Evolutionary conservation across 495 filamentous ascomycete species (phyloP).

Genomic region (Tetracladium marchalianum): DNA sequence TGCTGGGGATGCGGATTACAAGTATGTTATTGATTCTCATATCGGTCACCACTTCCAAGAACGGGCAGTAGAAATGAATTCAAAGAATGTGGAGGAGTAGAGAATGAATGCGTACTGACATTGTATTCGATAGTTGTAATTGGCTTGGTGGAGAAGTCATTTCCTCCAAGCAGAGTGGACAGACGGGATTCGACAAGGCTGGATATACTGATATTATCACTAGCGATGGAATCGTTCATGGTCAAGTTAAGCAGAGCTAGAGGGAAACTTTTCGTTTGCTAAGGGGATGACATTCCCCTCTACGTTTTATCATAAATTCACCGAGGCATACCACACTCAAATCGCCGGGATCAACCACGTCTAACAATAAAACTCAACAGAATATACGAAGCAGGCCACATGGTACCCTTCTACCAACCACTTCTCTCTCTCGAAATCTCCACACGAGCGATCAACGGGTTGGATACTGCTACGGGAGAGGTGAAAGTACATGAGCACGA

Average conservation of each 20-base stretch:
- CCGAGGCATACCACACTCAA: neutral
- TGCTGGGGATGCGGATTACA: slow-evolving; percentile 55
- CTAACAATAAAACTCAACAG: too few species aligned
- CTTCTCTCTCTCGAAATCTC: slow-evolving; percentile 50
- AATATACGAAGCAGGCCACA: slow-evolving; percentile 52
- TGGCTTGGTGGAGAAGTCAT: slow-evolving; percentile 43
- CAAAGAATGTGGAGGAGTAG: too few species aligned
- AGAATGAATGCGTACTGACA: neutral
- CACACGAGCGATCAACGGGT: slow-evolving; percentile 42
- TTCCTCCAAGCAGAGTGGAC: slow-evolving; percentile 30
- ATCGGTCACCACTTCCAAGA: slow-evolving; percentile 1
- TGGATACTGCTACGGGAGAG: slow-evolving; percentile 51
- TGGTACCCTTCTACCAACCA: slow-evolving; percentile 64
- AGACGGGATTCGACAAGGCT: slow-evolving; percentile 36
- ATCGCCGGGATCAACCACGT: too few species aligned
- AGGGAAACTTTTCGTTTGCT: slow-evolving; percentile 51
- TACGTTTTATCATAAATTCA: slow-evolving; percentile 4
- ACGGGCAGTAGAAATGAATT: too few species aligned
- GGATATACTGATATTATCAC: slow-evolving; percentile 46
- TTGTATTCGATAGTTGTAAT: slow-evolving; percentile 9
- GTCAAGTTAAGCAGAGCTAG: slow-evolving; percentile 55
- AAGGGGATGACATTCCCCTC: slow-evolving; percentile 35
- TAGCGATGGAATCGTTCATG: slow-evolving; percentile 46
- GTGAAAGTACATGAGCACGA: slow-evolving; percentile 12
- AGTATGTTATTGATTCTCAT: slow-evolving; percentile 27